Evolutionary conservation across 345 rosid species (phyloP), one percentile per base, ranked within the genome.

Genomic region (Trapa bicornis): DNA sequence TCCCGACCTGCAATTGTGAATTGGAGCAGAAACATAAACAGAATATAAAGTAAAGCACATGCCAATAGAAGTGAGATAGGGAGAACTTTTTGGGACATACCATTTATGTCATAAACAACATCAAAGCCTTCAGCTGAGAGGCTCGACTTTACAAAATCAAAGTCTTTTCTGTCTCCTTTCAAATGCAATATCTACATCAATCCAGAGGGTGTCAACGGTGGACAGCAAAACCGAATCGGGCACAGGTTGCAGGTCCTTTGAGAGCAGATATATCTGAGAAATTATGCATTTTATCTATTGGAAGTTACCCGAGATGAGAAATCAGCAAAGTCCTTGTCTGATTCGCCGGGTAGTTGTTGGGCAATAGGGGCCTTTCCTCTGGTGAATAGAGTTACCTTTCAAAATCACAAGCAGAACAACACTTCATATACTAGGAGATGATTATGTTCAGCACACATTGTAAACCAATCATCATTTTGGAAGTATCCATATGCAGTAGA

Each of bases 151-250:
- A 94, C 96, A 72, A 94, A 94, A n/a, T 94, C 95, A 50, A 77
- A 91, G 77, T 94, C 96, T 73, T 80, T 86, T 77, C 99, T 80
- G 80, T 91, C 99, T 83, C 97, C 99, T 85, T 93, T 93, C 80
- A 93, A 77, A 76, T 89, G 97, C 85, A 80, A 83, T 76, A 93
- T 81, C 96, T 93, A 79, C 88, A 79, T 68, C 68, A 80, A 5
- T 72, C 67, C 37, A 65, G 65, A 32, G 1, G 67, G 14, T 10
- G 45, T 12, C 52, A 65, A n/a, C 61, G 38, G 48, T 65, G 38
- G 48, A 11, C 11, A 43, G 47, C n/a, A 11, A 52, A 17, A 45
- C 5, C 42, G n/a, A 37, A 38, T 1, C 47, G 0, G 36, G 29
- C 38, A 61, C 37, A 35, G 1, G 38, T 11, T 2, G 32, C 29